These are phyloP conservation scores for Gymnopilus dilepis DNA, from an alignment of 768 basidiomycete species.

Conservation along the genomic window DNA sequence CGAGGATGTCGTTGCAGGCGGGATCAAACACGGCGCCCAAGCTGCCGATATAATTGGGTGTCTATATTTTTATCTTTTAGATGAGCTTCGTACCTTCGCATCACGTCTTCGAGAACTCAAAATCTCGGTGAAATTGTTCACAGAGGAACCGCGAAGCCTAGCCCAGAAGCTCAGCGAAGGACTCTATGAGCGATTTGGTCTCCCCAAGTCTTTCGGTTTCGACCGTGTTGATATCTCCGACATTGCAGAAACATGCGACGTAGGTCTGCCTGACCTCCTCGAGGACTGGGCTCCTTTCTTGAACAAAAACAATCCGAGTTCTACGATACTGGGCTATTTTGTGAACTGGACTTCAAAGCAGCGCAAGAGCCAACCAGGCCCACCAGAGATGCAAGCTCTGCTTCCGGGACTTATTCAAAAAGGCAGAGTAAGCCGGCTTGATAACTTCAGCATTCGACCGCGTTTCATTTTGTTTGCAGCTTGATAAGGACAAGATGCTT, in stretches of 20 bases:
- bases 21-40: constrained; percentile 41
- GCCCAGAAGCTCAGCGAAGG: constrained; percentile 29
- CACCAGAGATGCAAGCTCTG: background rate
- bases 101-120: constrained; percentile 37
- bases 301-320: constrained; percentile 25
- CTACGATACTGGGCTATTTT: constrained; percentile 46
- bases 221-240: constrained; percentile 57
- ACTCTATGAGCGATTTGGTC: constrained; percentile 15
- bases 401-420: constrained; percentile 11
- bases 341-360: constrained; percentile 48
- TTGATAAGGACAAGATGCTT: background rate
- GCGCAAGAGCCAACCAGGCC: constrained; percentile 23
- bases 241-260: constrained; percentile 47
- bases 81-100: constrained; percentile 46
- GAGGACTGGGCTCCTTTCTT: constrained; percentile 45
- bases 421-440: constrained; percentile 12
- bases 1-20: constrained; percentile 36
- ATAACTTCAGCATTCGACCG: background rate
- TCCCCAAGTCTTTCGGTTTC: constrained; percentile 36
- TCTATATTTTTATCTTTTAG: constrained; percentile 50
- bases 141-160: constrained; percentile 38
- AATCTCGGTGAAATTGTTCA: constrained; percentile 39
- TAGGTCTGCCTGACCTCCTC: constrained; percentile 40
- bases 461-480: background rate
- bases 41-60: constrained; percentile 54